These are phyloP conservation scores for Trichoderma atrobrunneum DNA, from an alignment of 2,329 filamentous ascomycete species.

Conservation along the genomic window DNA sequence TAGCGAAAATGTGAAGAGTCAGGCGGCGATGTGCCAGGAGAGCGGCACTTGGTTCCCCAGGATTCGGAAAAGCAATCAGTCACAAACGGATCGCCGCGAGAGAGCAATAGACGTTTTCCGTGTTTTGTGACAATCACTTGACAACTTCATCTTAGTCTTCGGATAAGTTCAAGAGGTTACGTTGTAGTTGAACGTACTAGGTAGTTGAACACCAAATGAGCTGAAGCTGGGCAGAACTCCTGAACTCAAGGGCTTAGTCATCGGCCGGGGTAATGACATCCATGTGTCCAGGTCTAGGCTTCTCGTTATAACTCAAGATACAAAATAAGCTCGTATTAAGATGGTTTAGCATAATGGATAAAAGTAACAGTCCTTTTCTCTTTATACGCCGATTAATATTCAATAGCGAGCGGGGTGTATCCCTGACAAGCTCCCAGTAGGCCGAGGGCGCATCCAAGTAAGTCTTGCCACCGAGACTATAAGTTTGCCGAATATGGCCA, in stretches of 20 bases:
- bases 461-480: not conserved
- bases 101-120: not conserved
- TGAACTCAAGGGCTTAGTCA: not conserved
- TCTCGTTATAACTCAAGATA: not conserved
- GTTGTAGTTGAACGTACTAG: not conserved
- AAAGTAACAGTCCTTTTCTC: not conserved
- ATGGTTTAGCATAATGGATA: not conserved
- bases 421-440: not conserved
- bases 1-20: not conserved
- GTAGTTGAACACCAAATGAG: not conserved
- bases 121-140: not conserved
- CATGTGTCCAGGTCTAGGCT: not conserved
- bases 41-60: not conserved
- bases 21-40: not conserved
- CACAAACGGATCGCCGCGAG: not conserved
- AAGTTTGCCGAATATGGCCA: not conserved
- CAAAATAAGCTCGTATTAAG: not conserved
- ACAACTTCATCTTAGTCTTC: not conserved
- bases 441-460: not conserved
- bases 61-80: slow-evolving; percentile 7
- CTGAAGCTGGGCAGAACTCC: not conserved
- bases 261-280: not conserved
- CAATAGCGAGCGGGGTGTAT: not conserved
- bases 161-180: not conserved
- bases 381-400: not conserved